phyloP scores from a whole-genome alignment of 139 green algal genomes.

The Chlamydomonas sphaeroides region DNA sequence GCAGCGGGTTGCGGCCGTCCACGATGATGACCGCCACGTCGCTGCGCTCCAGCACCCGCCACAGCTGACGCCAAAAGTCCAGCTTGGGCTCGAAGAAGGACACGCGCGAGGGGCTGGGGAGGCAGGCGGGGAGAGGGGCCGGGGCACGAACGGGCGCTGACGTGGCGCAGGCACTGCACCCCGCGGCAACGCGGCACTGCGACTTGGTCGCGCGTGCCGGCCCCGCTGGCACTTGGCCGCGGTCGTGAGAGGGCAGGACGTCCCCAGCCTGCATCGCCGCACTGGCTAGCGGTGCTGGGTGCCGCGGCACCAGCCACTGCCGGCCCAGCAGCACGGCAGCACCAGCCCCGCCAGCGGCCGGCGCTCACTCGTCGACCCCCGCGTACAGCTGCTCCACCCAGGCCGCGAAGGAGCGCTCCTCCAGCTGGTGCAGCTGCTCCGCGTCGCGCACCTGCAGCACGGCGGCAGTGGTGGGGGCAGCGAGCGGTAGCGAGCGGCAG shows the following conservation, averaged over 20 bases:
- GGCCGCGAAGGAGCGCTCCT: conserved; percentile 52
- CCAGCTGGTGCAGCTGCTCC: conserved; percentile 60
- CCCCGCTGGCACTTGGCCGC: too few species aligned
- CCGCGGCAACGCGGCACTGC: too few species aligned
- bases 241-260: too few species aligned
- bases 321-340: not conserved
- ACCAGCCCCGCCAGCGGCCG: not conserved
- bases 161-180: too few species aligned
- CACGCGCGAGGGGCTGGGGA: conserved; percentile 12
- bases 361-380: not conserved
- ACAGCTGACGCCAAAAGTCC: conserved; percentile 79
- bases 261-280: too few species aligned
- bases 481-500: too few species aligned
- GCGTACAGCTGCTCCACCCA: conserved; percentile 35
- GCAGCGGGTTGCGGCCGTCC: conserved; percentile 63
- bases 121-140: not conserved
- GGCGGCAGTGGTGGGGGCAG: not conserved
- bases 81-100: conserved; percentile 70
- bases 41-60: conserved; percentile 71
- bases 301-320: too few species aligned
- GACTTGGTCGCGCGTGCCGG: too few species aligned
- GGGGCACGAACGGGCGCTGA: too few species aligned
- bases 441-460: conserved; percentile 38
- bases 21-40: conserved; percentile 68
- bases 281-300: too few species aligned